Conservation (phyloP, 441 rosid species). For the Macaranga tanarius region DNA sequence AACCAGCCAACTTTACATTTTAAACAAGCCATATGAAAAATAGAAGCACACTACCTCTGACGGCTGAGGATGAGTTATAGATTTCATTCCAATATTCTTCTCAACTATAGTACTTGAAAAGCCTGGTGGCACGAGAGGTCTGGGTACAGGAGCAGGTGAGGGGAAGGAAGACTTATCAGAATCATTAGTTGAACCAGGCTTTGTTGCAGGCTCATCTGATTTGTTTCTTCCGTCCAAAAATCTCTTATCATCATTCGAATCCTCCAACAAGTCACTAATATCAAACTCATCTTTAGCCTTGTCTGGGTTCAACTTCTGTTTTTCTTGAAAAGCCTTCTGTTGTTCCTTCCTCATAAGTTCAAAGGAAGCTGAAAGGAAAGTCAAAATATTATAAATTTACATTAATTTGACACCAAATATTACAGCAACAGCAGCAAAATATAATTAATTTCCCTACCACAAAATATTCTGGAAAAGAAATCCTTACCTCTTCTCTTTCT, state of each 20-base stretch:
- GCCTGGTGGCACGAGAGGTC: constrained; percentile 99
- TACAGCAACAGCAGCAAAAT: constrained; percentile 13
- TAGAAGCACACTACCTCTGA: constrained; percentile 49
- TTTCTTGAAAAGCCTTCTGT: constrained; percentile 78
- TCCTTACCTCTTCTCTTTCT: constrained; percentile 86
- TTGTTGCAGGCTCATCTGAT: constrained; percentile 38
- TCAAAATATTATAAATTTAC: constrained; percentile 11
- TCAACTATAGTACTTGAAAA: constrained; percentile 59
- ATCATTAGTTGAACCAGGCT: constrained; percentile 32
- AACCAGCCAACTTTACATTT: constrained; percentile 1
- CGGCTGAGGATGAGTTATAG: constrained; percentile 37
- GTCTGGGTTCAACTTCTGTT: constrained; percentile 65
- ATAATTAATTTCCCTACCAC: constrained; percentile 11
- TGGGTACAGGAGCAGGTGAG: constrained; percentile 56
- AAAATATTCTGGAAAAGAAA: constrained; percentile 19
- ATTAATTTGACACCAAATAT: constrained; percentile 6
- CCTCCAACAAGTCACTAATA: constrained; percentile 59
- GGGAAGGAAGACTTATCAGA: constrained; percentile 45
- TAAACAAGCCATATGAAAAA: constrained; percentile 10
- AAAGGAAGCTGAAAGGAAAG: constrained; percentile 64
- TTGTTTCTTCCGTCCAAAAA: constrained; percentile 39
- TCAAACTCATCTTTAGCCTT: constrained; percentile 62
- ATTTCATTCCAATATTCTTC: constrained; percentile 52
- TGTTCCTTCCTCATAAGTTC: constrained; percentile 98
- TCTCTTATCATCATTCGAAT: constrained; percentile 59